These are phyloP conservation scores for Phytophthora constricta DNA, from an alignment of 352 stramenopile genomes.

Conservation along the genomic window DNA sequence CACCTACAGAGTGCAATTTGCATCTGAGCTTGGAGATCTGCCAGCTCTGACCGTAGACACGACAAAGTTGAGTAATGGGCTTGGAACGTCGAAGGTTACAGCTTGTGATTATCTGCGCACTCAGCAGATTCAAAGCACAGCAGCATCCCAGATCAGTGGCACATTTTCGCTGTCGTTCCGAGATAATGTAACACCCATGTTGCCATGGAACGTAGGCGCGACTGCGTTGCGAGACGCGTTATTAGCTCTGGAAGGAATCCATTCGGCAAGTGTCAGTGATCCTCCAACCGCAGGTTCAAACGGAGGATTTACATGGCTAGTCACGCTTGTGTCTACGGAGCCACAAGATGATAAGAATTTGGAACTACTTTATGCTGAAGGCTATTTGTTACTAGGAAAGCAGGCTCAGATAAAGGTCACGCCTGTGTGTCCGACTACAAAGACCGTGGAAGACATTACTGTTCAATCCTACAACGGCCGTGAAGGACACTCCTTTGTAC, in stretches of 20 bases:
- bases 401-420: conserved; percentile 51
- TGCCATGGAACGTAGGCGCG: conserved; percentile 70
- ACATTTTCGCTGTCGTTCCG: conserved; percentile 88
- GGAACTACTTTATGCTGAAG: conserved; percentile 82
- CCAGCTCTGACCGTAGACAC: conserved; percentile 60
- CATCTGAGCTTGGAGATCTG: conserved; percentile 79
- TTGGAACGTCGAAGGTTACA: conserved; percentile 65
- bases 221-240: conserved; percentile 63
- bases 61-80: conserved; percentile 46
- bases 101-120: conserved; percentile 87
- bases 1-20: conserved; percentile 79
- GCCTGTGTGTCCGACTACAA: conserved; percentile 51
- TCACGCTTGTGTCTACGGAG: conserved; percentile 87
- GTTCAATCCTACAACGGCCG: conserved; percentile 51
- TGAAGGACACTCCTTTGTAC: conserved; percentile 75
- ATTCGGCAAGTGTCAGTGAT: conserved; percentile 65
- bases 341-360: conserved; percentile 40
- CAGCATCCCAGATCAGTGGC: conserved; percentile 66
- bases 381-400: conserved; percentile 69
- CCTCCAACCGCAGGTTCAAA: conserved; percentile 38
- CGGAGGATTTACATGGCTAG: conserved; percentile 77
- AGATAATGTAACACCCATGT: conserved; percentile 67
- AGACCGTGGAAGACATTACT: conserved; percentile 40
- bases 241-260: conserved; percentile 73
- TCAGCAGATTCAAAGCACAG: conserved; percentile 71